Evolutionary conservation across 1,284 basidiomycete species (phyloP).

Genomic region (Leccinum subrobustum): DNA sequence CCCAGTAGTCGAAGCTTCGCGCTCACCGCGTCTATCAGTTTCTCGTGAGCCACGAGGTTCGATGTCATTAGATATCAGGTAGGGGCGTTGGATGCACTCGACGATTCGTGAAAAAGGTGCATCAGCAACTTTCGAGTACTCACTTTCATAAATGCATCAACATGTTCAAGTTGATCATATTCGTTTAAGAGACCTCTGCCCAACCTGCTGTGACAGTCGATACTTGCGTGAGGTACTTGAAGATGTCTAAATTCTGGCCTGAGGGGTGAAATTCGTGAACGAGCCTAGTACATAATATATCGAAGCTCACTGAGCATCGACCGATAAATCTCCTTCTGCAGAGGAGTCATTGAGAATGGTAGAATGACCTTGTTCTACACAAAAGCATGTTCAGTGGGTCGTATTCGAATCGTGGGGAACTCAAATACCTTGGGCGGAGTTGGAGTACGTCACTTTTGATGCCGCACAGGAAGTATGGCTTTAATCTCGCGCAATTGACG

Average conservation of each 20-base stretch:
- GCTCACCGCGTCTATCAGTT: constrained; percentile 75
- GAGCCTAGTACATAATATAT: not conserved
- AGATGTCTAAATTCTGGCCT: constrained; percentile 70
- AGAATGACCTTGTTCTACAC: constrained; percentile 84
- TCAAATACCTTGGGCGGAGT: constrained; percentile 82
- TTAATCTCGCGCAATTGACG: constrained; percentile 73
- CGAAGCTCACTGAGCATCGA: constrained; percentile 64
- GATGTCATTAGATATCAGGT: constrained; percentile 80
- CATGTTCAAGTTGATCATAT: constrained; percentile 54
- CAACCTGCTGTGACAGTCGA: constrained; percentile 34
- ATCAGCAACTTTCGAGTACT: constrained; percentile 22
- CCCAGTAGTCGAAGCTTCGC: constrained; percentile 88
- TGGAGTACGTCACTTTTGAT: constrained; percentile 92
- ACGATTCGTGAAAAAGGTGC: constrained; percentile 1
- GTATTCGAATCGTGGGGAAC: not conserved
- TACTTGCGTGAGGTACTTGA: constrained; percentile 56
- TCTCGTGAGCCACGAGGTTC: constrained; percentile 80
- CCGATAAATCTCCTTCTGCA: constrained; percentile 90
- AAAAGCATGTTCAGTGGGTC: constrained; percentile 13
- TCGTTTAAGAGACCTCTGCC: constrained; percentile 35
- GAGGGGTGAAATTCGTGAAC: constrained; percentile 9
- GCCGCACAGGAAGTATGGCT: constrained; percentile 91
- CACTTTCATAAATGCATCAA: constrained; percentile 87
- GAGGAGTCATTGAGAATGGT: constrained; percentile 83
- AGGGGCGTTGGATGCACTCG: constrained; percentile 83